phyloP scores from a whole-genome alignment of 208 protist species.

The Leishmania braziliensis region DNA sequence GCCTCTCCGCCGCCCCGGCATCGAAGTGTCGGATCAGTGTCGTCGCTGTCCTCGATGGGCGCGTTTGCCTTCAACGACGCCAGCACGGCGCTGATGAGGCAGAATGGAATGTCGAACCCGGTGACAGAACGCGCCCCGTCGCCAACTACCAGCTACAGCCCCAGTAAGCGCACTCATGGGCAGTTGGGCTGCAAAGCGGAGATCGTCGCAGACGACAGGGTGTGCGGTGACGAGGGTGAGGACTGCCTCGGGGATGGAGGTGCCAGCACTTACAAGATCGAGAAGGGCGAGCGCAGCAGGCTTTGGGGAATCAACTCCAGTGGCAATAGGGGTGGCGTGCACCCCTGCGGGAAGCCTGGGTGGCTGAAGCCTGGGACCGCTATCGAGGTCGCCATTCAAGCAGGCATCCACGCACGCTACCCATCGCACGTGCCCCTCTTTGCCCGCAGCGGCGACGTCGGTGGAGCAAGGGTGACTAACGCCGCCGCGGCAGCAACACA shows the following conservation, averaged over 20 bases:
- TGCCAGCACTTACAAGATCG: neutral
- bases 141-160: neutral
- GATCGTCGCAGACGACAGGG: neutral
- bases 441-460: neutral
- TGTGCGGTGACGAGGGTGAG: neutral
- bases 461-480: neutral
- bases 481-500: neutral
- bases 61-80: constrained; percentile 22
- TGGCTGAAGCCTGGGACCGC: constrained; percentile 23
- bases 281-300: neutral
- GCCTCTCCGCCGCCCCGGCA: constrained; percentile 6
- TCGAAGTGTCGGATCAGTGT: constrained; percentile 4
- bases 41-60: constrained; percentile 27
- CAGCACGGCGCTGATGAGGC: constrained; percentile 22
- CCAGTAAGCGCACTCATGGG: neutral
- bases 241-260: neutral
- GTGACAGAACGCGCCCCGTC: constrained; percentile 1
- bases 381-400: constrained; percentile 19
- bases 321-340: neutral
- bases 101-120: constrained; percentile 6
- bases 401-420: constrained; percentile 9
- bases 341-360: neutral
- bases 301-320: neutral
- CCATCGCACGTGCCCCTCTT: constrained; percentile 1
- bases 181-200: neutral